Percentiles rank a stretch among this genome's conserved stretches.
Evolutionary conservation across 345 rosid species (phyloP).

Genomic region (Ceriops decandra): DNA sequence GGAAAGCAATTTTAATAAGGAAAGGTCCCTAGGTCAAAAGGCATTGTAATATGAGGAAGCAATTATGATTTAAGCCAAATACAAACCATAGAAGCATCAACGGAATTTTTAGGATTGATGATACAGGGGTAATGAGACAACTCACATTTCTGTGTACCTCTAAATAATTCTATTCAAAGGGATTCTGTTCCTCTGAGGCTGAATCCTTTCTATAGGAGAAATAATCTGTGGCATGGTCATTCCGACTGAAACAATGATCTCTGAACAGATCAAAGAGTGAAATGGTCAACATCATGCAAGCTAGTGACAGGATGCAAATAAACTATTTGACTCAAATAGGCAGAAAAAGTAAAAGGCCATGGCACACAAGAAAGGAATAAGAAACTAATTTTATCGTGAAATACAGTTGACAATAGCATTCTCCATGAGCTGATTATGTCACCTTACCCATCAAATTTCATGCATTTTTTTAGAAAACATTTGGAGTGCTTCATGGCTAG

Average conservation of each 20-base stretch:
- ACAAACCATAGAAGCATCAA: not conserved
- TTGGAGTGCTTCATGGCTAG: conserved; percentile 6
- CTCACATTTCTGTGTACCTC: conserved; percentile 10
- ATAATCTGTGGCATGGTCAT: conserved; percentile 88
- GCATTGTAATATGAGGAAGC: too few relatives aligned
- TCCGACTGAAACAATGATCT: conserved; percentile 79
- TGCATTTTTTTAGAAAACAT: not conserved
- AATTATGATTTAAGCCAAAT: not conserved
- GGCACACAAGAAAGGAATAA: too few relatives aligned
- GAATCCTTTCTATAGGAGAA: conserved; percentile 48
- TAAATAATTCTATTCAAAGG: conserved; percentile 52
- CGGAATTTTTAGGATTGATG: not conserved
- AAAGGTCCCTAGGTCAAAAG: too few relatives aligned
- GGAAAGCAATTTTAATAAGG: too few relatives aligned
- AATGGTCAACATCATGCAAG: not conserved
- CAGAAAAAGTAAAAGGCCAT: not conserved
- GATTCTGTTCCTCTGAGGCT: conserved; percentile 46
- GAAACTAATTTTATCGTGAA: too few relatives aligned
- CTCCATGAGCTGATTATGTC: too few relatives aligned
- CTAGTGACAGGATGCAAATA: not conserved
- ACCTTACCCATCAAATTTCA: too few relatives aligned
- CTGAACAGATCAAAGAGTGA: conserved; percentile 44
- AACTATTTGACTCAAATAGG: not conserved
- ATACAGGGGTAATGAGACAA: not conserved
- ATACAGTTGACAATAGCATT: too few relatives aligned